A percentile compares a stretch with the other conserved stretches of the same genome.
Conservation (phyloP, 2,329 filamentous ascomycete genomes). For the Fusarium sarcochroum region DNA sequence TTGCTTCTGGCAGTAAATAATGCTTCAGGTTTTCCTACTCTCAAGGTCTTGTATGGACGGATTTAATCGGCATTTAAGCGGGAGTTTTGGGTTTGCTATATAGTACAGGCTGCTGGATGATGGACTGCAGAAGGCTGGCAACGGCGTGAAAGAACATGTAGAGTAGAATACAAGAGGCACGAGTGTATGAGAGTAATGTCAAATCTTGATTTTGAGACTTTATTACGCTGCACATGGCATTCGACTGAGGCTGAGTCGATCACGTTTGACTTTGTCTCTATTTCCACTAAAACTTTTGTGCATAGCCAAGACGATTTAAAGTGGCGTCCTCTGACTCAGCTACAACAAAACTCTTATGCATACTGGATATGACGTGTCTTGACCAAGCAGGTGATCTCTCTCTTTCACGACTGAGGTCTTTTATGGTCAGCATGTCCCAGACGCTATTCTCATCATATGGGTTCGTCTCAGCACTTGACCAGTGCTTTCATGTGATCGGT, state of each 20-base stretch:
- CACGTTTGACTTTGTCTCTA: slow-evolving; percentile 20
- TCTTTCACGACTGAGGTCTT: slow-evolving; percentile 7
- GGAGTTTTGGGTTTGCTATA: slow-evolving; percentile 39
- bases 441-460: slow-evolving; percentile 37
- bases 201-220: slow-evolving; percentile 4
- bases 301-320: background rate
- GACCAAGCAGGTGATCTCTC: slow-evolving; percentile 25
- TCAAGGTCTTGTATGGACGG: background rate
- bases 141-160: slow-evolving; percentile 7
- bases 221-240: slow-evolving; percentile 11
- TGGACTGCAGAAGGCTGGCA: slow-evolving; percentile 13
- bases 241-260: slow-evolving; percentile 27
- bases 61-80: slow-evolving; percentile 29
- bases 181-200: slow-evolving; percentile 7
- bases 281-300: background rate
- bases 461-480: slow-evolving; percentile 40
- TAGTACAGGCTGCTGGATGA: background rate
- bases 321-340: slow-evolving; percentile 19
- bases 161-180: slow-evolving; percentile 1
- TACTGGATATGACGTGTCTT: slow-evolving; percentile 13
- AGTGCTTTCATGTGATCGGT: slow-evolving; percentile 46
- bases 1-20: slow-evolving; percentile 88
- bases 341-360: slow-evolving; percentile 16
- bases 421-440: slow-evolving; percentile 31
- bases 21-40: background rate